Base-by-base conservation (phyloP, 2,329 filamentous ascomycete genomes). In the Monosporascus ibericus region DNA sequence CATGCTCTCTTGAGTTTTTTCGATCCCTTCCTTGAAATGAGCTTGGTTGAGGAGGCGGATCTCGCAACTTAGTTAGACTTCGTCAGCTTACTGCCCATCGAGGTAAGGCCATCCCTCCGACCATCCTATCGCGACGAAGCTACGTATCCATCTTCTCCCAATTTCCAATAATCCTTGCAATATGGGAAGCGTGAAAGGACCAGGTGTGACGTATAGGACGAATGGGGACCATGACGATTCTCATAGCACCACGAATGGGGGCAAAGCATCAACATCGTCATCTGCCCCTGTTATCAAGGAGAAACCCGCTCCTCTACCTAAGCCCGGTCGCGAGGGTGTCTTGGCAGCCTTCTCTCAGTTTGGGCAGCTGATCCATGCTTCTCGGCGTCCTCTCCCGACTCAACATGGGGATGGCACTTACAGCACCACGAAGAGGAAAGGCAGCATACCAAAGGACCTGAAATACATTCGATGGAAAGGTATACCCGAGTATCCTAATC, bases 391-490 rank as follows among this genome's bases (percentile, higher is more conserved):
- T 9, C 68, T 87, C 34, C 85, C 86, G 0, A 82, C 74, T 2
- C 76, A 86, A 60, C 78, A 75, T 50, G 84, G 84, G 25, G 78
- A 85, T 63, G 84, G 84, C n/a, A 77, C 78, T 2, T 86, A 84
- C 52, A 69, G 76, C 5, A 62, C 65, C 7, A 65, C 73, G 2
- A 70, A 71, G n/a, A 72, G 74, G 58, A 75, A 78, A 15, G 77
- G 77, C 0, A 75, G 77, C 1, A 59, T 85, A 37, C 71, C 73
- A 54, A 68, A 78, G 48, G 86, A 89, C 60, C 58, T 89, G 48
- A 81, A 75, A 56, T 69, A 77, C 5, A 67, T 90, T 20, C 67
- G 77, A 57, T 53, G 75, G 39, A 64, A 73, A 64, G 74, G 79
- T 75, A 62, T 49, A 63, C 56, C 55, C 68, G 63, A n/a, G n/a